Base-by-base conservation (phyloP, 495 filamentous ascomycete species). In the Sordaria brevicollis region DNA sequence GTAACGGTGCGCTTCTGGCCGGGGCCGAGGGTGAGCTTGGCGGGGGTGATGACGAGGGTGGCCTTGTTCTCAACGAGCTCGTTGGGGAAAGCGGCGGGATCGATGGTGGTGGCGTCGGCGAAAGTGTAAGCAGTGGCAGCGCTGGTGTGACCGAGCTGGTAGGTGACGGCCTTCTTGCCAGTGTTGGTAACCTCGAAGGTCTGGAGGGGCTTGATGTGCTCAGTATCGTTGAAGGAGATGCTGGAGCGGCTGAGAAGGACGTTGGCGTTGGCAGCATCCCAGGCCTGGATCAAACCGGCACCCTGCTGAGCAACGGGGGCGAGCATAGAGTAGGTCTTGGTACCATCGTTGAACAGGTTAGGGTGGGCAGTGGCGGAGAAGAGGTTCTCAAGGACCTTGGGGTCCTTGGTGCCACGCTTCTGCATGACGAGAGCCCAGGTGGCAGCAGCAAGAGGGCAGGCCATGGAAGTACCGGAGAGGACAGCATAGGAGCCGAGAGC, bases 391-490 rank as follows among this genome's bases (percentile, higher is more conserved):
- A 85, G 71, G 15, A 75, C 79, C 68, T 77, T 79, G 68, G 83
- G 82, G 37, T 85, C 83, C 66, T 83, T 79, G 68, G 81, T 85
- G 9, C 81, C 79, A 34, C 85, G 82, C 35, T 79, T 81, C 25
- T 83, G 78, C 25, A 80, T 83, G 67, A 88, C 72, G 25, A 89
- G 82, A 7, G 87, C 86, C 68, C 83, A 83, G 70, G 85, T 78
- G 35, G 82, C 86, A 7, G 86, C 86, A 7, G 83, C 81, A 39
- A 86, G 77, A 4, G 87, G 86, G 73, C 86, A 86, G 21, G 87
- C 82, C 87, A 89, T 89, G 31, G 86, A 88, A 1, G 87, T 89
- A 38, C 87, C 87, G 19, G 82, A 85, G 4, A 87, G 78, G 21
- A 88, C 80, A 21, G 80, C 85, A 68, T 88, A 87, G 2, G 82